phyloP scores from a whole-genome alignment of 2,329 filamentous ascomycete genomes.

The Cercospora berteroae region DNA sequence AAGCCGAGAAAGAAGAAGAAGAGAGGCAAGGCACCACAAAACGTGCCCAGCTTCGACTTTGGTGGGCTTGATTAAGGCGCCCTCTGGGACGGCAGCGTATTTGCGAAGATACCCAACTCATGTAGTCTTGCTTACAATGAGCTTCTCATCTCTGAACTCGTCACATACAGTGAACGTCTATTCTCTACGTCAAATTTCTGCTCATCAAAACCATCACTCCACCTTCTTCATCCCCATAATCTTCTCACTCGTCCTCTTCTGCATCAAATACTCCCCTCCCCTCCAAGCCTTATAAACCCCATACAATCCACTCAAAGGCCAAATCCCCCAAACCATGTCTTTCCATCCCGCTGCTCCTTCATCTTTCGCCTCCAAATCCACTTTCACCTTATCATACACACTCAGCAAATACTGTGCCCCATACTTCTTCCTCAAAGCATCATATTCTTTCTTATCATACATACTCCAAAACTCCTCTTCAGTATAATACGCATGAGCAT shows the following conservation, averaged over 20 bases:
- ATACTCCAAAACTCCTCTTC: slow-evolving; percentile 67
- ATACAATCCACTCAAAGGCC: slow-evolving; percentile 26
- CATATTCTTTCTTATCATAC: slow-evolving; percentile 62
- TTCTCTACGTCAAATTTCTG: background rate
- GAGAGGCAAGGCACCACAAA: slow-evolving; percentile 36
- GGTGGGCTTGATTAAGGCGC: slow-evolving; percentile 33
- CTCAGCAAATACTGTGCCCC: slow-evolving; percentile 60
- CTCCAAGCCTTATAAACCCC: slow-evolving; percentile 24
- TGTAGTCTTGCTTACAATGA: background rate
- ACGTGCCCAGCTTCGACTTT: slow-evolving; percentile 30
- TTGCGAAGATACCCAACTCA: slow-evolving; percentile 14
- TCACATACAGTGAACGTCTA: background rate
- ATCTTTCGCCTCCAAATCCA: slow-evolving; percentile 34
- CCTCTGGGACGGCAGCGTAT: background rate
- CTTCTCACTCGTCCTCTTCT: slow-evolving; percentile 16
- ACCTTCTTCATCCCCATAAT: background rate
- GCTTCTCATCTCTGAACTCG: background rate
- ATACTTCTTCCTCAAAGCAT: slow-evolving; percentile 62
- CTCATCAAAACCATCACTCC: background rate
- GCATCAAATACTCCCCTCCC: slow-evolving; percentile 23
- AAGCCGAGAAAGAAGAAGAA: slow-evolving; percentile 47
- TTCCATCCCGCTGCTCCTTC: slow-evolving; percentile 17
- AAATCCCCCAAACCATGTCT: slow-evolving; percentile 19
- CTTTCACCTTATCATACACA: slow-evolving; percentile 69
- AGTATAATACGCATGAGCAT: slow-evolving; percentile 82